Conservation (phyloP, 2,329 filamentous ascomycete species). For the Purpureocillium lavendulum region DNA sequence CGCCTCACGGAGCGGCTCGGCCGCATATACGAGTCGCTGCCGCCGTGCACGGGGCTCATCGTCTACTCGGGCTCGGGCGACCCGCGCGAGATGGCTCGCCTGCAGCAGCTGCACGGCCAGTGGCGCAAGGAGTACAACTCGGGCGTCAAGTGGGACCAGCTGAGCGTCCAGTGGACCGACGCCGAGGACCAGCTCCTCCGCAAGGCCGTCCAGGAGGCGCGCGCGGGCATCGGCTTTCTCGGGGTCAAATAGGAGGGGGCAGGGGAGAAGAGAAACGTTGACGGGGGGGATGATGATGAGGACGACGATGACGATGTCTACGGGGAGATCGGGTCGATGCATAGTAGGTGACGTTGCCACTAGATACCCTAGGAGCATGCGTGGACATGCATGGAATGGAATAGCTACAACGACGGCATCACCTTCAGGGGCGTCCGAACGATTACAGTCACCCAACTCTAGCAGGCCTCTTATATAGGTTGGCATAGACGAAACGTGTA, state of each 20-base stretch:
- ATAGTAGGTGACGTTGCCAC: too few species aligned
- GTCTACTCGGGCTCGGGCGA: conserved; percentile 60
- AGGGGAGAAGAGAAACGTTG: neutral
- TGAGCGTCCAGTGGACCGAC: conserved; percentile 62
- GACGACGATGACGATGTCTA: too few species aligned
- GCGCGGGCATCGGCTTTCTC: conserved; percentile 57
- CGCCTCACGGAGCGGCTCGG: conserved; percentile 40
- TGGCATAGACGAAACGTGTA: too few species aligned
- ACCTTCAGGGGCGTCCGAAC: too few species aligned
- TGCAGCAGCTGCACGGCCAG: conserved; percentile 51
- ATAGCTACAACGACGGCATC: too few species aligned
- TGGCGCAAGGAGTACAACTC: conserved; percentile 58
- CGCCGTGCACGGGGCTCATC: conserved; percentile 57
- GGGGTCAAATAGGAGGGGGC: conserved; percentile 45
- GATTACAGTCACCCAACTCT: too few species aligned
- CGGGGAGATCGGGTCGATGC: too few species aligned
- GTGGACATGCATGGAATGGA: too few species aligned
- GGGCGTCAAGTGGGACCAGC: conserved; percentile 56
- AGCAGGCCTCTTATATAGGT: too few species aligned
- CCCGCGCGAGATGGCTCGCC: conserved; percentile 54
- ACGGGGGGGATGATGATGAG: too few species aligned
- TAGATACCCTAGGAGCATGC: too few species aligned
- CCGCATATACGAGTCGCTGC: conserved; percentile 48
- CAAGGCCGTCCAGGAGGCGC: conserved; percentile 46
- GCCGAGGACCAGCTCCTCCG: conserved; percentile 54